Base-by-base conservation (phyloP, 2,329 filamentous ascomycete species). In the Calonectria henricotiae region DNA sequence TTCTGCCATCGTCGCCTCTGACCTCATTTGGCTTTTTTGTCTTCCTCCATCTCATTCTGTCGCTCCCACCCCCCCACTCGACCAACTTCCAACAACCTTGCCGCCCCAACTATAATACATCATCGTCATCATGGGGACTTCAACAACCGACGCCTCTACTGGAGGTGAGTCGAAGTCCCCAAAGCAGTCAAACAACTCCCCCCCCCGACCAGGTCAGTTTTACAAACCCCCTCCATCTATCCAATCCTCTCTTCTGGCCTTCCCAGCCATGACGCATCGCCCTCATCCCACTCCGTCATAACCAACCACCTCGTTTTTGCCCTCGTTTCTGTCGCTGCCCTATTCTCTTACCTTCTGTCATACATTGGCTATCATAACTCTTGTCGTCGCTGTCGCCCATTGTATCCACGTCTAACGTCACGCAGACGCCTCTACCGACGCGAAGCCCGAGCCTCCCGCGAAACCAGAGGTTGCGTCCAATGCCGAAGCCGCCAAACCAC, bases 401-500 rank as follows among this genome's bases (percentile, higher is more conserved):
- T 44, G 68, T 67, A 68, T 75, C 79, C 62, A 78, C 77, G 64
- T 62, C 71, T 74, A 51, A 68, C 63, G 65, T 69, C 62, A 41
- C 70, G 66, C 75, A 88, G 86, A 84, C 74, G 78, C 82, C 71
- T 80, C 82, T 74, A 76, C 84, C 75, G 85, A 86, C 78, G 80
- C 83, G 76, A 89, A 89, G 78, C 73, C 79, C 79, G 86, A 87
- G 76, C 78, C 79, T 46, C 74, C 81, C 69, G 78, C 83, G 74
- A 89, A 89, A 80, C 73, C 83, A 73, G 88, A 91, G 77, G 78
- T 79, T 69, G 77, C 83, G 75, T 81, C 86, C 77, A 89, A 89
- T 86, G 85, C 86, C 81, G 90, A 92, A 80, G 81, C 84, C 65
- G 85, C 90, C 78, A 90, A 90, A 83, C 90, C 91, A 67, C 88